A percentile compares a stretch with the other conserved stretches of the same genome.
Evolutionary conservation across 768 basidiomycete genomes (phyloP).

Genomic region (Mycena vulgaris): DNA sequence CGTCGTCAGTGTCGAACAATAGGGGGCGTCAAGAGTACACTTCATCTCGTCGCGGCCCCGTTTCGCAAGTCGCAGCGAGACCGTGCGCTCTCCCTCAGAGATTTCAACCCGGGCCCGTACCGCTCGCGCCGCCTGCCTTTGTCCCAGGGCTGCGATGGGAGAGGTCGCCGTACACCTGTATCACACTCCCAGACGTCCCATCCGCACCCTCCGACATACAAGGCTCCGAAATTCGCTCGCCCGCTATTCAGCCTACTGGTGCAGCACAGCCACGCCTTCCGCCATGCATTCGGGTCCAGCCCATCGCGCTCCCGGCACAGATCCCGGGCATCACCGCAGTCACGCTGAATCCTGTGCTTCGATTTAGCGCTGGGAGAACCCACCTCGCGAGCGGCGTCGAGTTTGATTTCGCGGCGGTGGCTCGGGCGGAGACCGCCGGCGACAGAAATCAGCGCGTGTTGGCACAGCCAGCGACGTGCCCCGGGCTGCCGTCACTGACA

Average conservation of each 20-base stretch:
- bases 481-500: slow-evolving; percentile 34
- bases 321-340: slow-evolving; percentile 11
- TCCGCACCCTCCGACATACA: background rate
- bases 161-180: background rate
- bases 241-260: background rate
- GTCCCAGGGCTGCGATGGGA: background rate
- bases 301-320: slow-evolving; percentile 22
- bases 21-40: background rate
- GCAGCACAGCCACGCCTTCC: slow-evolving; percentile 1
- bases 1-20: background rate
- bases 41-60: background rate
- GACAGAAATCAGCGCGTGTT: background rate
- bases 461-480: slow-evolving; percentile 21
- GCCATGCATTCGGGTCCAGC: background rate
- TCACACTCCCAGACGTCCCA: background rate
- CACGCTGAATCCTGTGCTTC: slow-evolving; percentile 15
- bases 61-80: background rate
- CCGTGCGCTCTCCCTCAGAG: background rate
- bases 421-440: too few relatives aligned
- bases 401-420: background rate
- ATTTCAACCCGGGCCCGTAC: background rate
- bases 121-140: background rate
- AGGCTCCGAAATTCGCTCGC: background rate
- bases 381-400: background rate
- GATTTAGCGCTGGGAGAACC: background rate